A percentile compares a stretch with the other conserved stretches of the same genome.
Evolutionary conservation across 345 rosid genomes (phyloP).

Genomic region (Eucalyptus marginata): DNA sequence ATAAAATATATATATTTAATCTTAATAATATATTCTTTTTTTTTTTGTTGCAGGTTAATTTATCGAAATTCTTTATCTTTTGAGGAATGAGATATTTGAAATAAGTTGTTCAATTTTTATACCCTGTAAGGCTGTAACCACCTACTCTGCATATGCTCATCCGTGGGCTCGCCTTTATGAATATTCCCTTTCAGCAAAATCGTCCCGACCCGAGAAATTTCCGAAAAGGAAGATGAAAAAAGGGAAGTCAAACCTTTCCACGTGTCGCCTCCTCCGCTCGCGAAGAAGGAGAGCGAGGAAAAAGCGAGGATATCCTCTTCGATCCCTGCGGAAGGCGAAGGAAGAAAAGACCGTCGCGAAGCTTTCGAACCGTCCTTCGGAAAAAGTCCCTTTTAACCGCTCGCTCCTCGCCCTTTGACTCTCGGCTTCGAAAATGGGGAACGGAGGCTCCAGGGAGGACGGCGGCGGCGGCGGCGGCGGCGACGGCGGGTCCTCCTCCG

Average conservation of each 20-base stretch:
- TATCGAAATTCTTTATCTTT: background rate
- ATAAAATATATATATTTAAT: no score
- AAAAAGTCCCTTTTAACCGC: background rate
- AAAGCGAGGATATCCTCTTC: background rate
- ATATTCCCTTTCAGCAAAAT: background rate
- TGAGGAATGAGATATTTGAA: no score
- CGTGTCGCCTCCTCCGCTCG: background rate
- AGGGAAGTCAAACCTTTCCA: background rate
- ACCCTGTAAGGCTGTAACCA: no score
- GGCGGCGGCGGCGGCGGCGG: background rate
- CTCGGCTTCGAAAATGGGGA: constrained; percentile 2
- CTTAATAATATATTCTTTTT: no score
- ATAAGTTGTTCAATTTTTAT: no score
- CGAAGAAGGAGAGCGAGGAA: background rate
- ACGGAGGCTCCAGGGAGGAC: constrained; percentile 8
- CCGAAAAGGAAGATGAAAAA: background rate
- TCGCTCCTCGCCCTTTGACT: background rate
- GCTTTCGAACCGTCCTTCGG: background rate
- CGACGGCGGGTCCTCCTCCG: background rate
- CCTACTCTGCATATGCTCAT: no score
- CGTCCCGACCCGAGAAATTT: background rate
- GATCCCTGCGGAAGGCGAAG: background rate
- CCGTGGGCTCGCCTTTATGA: background rate
- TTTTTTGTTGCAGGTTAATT: no score
- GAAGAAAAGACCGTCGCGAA: background rate